phyloP scores from a whole-genome alignment of 495 filamentous ascomycete genomes.

The Letharia lupina region DNA sequence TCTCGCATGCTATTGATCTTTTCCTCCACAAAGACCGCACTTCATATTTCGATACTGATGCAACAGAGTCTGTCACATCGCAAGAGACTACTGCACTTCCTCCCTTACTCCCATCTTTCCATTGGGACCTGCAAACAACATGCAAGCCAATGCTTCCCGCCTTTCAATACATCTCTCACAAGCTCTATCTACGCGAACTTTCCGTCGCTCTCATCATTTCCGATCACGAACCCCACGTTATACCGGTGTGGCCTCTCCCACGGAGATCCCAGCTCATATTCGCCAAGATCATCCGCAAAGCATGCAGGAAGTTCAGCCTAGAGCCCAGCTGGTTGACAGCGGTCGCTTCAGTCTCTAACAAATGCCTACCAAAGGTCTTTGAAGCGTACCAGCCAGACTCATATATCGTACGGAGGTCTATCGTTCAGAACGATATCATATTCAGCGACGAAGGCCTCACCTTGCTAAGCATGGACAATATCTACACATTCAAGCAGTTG shows the following conservation, averaged over 20 bases:
- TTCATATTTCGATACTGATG: conserved; percentile 13
- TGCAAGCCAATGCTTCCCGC: conserved; percentile 34
- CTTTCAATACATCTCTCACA: conserved; percentile 42
- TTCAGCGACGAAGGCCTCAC: conserved; percentile 64
- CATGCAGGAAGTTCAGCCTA: conserved; percentile 37
- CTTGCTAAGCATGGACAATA: conserved; percentile 57
- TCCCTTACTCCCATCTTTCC: conserved; percentile 11
- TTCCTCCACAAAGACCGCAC: conserved; percentile 15
- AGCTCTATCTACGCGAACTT: conserved; percentile 39
- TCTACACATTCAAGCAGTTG: conserved; percentile 64
- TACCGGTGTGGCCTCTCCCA: conserved; percentile 39
- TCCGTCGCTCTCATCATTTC: conserved; percentile 43
- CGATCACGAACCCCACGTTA: conserved; percentile 41
- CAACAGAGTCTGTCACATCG: conserved; percentile 10
- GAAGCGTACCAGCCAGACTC: conserved; percentile 15
- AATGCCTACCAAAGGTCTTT: conserved; percentile 30
- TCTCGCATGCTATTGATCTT: conserved; percentile 16
- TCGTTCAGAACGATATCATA: conserved; percentile 59
- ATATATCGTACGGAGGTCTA: conserved; percentile 55
- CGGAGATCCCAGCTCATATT: conserved; percentile 32
- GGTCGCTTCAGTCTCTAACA: conserved; percentile 34
- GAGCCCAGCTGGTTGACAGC: conserved; percentile 39
- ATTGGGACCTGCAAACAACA: conserved; percentile 22
- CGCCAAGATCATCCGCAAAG: conserved; percentile 37
- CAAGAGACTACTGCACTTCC: neutral